phyloP scores from a whole-genome alignment of 305 asterid species.

The Solanum hybrid region DNA sequence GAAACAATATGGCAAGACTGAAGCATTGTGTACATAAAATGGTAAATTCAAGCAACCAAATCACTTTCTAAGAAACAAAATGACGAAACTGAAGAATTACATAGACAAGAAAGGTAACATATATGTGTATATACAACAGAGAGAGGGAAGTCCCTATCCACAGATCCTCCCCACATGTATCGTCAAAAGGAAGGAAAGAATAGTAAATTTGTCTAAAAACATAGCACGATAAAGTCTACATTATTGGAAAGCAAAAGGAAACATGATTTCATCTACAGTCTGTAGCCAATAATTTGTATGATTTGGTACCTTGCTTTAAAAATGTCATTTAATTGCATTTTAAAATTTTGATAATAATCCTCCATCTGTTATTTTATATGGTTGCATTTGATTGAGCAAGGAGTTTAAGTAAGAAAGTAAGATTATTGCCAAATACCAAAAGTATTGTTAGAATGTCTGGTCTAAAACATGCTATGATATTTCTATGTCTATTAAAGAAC shows the following conservation, averaged over 20 bases:
- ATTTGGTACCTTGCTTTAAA: neutral
- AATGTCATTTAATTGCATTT: neutral
- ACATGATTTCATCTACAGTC: neutral
- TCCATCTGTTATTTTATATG: neutral
- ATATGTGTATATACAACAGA: neutral
- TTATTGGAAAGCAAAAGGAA: neutral
- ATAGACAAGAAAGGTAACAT: neutral
- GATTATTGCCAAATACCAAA: neutral
- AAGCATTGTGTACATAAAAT: neutral
- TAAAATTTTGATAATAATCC: neutral
- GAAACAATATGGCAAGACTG: neutral
- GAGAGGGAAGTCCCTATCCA: slow-evolving; percentile 1
- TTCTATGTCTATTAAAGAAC: neutral
- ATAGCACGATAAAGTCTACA: neutral
- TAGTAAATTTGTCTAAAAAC: neutral
- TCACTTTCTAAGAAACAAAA: neutral
- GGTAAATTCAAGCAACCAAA: neutral
- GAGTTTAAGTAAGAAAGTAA: neutral
- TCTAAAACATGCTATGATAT: neutral
- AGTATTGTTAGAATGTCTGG: neutral
- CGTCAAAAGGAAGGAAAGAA: neutral
- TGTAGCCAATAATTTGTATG: neutral
- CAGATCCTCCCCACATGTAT: neutral
- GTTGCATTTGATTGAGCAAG: neutral
- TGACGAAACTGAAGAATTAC: neutral